Conservation (phyloP, 2,329 filamentous ascomycete genomes). For the Tolypocladium ophioglossoides region DNA sequence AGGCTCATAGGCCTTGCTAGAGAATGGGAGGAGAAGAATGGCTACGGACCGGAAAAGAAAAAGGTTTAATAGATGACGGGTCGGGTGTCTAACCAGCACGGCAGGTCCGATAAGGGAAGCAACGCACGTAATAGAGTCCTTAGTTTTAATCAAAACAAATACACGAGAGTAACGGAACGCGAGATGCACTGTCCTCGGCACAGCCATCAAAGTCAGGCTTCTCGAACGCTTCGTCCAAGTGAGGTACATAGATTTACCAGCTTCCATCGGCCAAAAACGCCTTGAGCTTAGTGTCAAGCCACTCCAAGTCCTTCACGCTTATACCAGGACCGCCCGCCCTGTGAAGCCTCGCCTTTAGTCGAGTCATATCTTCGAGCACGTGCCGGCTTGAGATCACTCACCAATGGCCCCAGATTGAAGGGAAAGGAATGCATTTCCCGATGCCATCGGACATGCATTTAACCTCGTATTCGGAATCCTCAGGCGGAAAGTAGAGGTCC, state of each 20-base stretch:
- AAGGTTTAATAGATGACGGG: not conserved
- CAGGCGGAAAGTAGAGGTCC: slow-evolving; percentile 72
- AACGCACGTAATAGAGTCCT: not conserved
- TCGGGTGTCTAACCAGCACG: not conserved
- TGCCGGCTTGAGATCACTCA: not conserved
- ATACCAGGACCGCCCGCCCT: slow-evolving; percentile 60
- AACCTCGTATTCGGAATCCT: slow-evolving; percentile 70
- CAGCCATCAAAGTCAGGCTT: not conserved
- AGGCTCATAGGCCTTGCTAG: slow-evolving; percentile 22
- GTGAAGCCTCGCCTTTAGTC: not conserved
- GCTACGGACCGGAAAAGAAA: not conserved
- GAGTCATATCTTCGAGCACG: not conserved
- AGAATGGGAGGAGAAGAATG: slow-evolving; percentile 5
- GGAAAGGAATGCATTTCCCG: slow-evolving; percentile 24
- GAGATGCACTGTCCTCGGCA: not conserved
- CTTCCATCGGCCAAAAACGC: slow-evolving; percentile 25
- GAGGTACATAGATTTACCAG: not conserved
- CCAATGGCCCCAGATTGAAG: slow-evolving; percentile 33
- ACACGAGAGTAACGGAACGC: too few relatives aligned
- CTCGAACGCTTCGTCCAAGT: not conserved
- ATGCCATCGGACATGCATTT: slow-evolving; percentile 25
- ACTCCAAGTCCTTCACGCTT: slow-evolving; percentile 60
- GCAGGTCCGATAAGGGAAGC: not conserved
- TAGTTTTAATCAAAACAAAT: not conserved
- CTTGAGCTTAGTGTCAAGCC: slow-evolving; percentile 54